These are phyloP conservation scores for Hymenoscyphus fructigenus DNA, from an alignment of 2,329 filamentous ascomycete species.

Conservation along the genomic window DNA sequence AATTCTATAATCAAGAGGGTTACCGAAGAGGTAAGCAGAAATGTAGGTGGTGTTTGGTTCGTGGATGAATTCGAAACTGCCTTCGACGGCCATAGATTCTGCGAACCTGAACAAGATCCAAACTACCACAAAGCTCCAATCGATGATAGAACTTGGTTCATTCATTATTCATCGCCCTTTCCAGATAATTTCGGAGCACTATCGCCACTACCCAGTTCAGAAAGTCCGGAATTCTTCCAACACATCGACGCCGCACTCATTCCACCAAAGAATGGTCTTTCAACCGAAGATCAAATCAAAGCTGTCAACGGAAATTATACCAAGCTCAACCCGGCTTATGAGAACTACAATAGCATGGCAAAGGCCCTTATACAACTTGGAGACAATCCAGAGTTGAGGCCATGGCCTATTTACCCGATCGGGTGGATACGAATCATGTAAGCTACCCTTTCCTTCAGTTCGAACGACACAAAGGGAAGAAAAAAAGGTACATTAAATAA, in stretches of 20 bases:
- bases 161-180: not conserved
- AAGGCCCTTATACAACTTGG: not conserved
- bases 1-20: not conserved
- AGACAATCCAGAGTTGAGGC: not conserved
- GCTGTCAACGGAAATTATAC: not conserved
- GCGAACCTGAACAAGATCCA: not conserved
- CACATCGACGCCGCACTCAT: not conserved
- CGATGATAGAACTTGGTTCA: conserved; percentile 7
- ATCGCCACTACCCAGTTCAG: not conserved
- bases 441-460: not conserved
- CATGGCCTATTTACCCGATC: too few species aligned
- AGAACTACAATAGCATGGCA: not conserved
- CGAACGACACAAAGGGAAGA: not conserved
- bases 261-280: conserved; percentile 1
- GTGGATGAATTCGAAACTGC: conserved; percentile 5
- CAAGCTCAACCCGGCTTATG: not conserved
- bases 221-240: not conserved
- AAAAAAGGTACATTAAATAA: not conserved
- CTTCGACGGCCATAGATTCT: conserved; percentile 7
- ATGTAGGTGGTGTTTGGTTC: conserved; percentile 2
- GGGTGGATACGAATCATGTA: too few species aligned
- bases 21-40: not conserved
- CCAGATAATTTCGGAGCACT: too few species aligned
- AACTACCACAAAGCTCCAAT: conserved; percentile 5
- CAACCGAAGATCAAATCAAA: conserved; percentile 4